Base-by-base conservation (phyloP, 345 rosid species). In the Sonneratia caseolaris region DNA sequence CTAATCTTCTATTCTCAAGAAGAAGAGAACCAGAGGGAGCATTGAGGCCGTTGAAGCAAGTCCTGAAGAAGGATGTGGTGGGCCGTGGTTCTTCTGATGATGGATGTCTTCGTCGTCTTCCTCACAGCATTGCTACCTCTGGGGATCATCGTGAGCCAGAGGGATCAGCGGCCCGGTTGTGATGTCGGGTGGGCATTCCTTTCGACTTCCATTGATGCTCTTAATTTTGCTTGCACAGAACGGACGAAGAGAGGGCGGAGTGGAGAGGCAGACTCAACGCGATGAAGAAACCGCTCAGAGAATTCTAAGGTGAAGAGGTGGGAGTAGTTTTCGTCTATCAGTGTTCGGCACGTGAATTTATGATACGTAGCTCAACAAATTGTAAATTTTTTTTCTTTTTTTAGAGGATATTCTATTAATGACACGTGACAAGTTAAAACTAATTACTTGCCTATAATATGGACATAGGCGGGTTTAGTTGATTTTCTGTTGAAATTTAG, bases 1-100 rank as follows among this genome's bases (percentile, higher is more conserved):
- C 32, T 27, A 27, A 27, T 27, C 32, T 27, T 27, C 32, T 27
- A 27, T 27, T 47, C 35, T 47, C 40, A 55, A 70, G 16, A 15
- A 61, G 16, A 21, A 40, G 35, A 3, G 64, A 77, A 88, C 96
- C 96, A 86, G 96, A 86, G 71, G 86, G 81, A 65, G 92, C 88
- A 79, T 86, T 86, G 62, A 85, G 77, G 77, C 89, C 88, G 76
- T 88, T 82, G 80, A 88, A 82, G 75, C 86, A 80, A 70, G 96
- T 82, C 45, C 80, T 84, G 78, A 77, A 85, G 81, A 79, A 79
- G 73, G 87, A 77, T 8, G 87, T 79, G 22, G 76, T 62, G 73
- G 70, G 78, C 77, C 27, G 68, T 35, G 24, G 21, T 69, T 38
- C 32, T 2, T 42, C 49, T 19, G 55, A 10, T 43, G 37, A 35